phyloP scores from a whole-genome alignment of 192 early-diverging fungal genomes.

The Coemansia sp. region DNA sequence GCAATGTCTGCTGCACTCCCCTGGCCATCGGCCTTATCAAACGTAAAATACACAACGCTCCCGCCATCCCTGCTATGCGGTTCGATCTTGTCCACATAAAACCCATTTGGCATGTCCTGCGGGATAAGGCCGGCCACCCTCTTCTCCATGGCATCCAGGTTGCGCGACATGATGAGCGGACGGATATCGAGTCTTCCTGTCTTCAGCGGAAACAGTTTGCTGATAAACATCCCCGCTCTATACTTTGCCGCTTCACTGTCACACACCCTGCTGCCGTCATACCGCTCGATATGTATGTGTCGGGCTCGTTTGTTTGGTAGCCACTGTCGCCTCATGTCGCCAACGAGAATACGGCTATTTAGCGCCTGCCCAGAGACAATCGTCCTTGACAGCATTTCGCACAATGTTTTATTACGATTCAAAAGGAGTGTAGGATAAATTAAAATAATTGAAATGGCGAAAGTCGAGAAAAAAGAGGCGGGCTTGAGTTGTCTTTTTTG shows the following conservation, averaged over 20 bases:
- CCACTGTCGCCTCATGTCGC: background rate
- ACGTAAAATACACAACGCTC: conserved; percentile 49
- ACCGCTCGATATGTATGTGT: conserved; percentile 30
- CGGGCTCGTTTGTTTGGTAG: background rate
- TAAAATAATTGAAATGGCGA: too few relatives aligned
- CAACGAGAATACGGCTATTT: background rate
- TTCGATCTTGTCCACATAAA: conserved; percentile 29
- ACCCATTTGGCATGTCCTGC: conserved; percentile 29
- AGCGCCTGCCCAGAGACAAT: background rate
- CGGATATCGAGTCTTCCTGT: conserved; percentile 48
- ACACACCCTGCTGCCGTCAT: conserved; percentile 1
- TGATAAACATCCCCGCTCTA: conserved; percentile 48
- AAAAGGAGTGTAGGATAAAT: too few relatives aligned
- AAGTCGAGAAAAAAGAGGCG: too few relatives aligned
- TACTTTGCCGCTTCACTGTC: conserved; percentile 19
- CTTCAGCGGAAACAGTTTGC: conserved; percentile 55
- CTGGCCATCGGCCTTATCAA: background rate
- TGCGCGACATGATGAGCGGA: conserved; percentile 43
- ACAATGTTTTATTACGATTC: too few relatives aligned
- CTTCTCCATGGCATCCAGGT: conserved; percentile 22
- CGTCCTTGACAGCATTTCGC: too few relatives aligned
- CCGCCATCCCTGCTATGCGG: conserved; percentile 48
- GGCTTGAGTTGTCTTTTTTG: too few relatives aligned
- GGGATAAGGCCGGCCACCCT: conserved; percentile 34
- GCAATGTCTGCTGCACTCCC: conserved; percentile 22